Conservation (phyloP, 257 asterid species). For the Nicotiana benthamiana region DNA sequence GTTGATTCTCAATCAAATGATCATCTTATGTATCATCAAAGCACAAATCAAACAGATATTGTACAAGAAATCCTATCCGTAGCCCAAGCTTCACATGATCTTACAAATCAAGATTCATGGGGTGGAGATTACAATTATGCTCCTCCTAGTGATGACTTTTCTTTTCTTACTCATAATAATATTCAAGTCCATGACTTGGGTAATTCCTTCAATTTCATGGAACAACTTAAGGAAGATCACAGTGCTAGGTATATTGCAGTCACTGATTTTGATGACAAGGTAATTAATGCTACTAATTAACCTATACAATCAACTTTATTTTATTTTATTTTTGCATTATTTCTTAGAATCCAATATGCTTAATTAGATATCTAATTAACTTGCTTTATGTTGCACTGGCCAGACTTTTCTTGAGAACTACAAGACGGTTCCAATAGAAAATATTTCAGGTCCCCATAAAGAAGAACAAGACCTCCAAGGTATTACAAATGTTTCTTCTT, state of each 20-base stretch:
- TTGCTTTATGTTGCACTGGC: background rate
- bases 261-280: constrained; percentile 42
- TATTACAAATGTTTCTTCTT: background rate
- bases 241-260: constrained; percentile 32
- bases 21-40: constrained; percentile 17
- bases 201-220: constrained; percentile 21
- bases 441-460: constrained; percentile 22
- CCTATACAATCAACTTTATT: background rate
- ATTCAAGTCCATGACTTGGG: constrained; percentile 29
- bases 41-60: constrained; percentile 39
- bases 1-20: constrained; percentile 18
- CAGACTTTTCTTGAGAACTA: constrained; percentile 31
- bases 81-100: constrained; percentile 73
- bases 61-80: constrained; percentile 75
- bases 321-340: background rate
- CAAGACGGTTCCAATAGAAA: constrained; percentile 31
- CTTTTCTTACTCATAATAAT: constrained; percentile 36
- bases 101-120: constrained; percentile 48
- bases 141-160: constrained; percentile 40
- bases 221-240: constrained; percentile 30
- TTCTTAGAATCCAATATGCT: background rate
- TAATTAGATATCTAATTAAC: background rate
- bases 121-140: constrained; percentile 26
- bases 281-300: background rate
- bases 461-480: constrained; percentile 29